phyloP scores from a whole-genome alignment of 345 rosid species.

The Acer yangbiense region DNA sequence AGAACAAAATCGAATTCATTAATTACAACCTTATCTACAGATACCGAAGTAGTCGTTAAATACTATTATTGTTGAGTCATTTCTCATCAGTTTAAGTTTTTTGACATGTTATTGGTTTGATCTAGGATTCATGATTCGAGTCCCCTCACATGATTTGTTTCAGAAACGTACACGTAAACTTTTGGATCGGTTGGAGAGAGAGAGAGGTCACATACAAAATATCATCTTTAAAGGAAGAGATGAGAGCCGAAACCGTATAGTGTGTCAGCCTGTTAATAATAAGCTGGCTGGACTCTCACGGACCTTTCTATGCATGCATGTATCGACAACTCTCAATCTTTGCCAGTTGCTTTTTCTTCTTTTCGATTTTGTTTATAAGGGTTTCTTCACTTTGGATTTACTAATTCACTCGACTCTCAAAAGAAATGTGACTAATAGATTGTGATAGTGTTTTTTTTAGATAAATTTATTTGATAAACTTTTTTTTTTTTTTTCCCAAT shows the following conservation, averaged over 20 bases:
- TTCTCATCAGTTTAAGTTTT: too few relatives aligned
- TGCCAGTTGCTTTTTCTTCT: background rate
- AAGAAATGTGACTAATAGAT: too few relatives aligned
- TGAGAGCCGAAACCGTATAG: background rate
- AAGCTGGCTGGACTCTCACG: constrained; percentile 12
- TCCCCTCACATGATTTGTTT: too few relatives aligned
- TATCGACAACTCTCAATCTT: background rate
- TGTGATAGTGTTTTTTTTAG: too few relatives aligned
- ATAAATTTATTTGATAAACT: background rate
- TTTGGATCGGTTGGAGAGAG: background rate
- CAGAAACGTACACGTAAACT: too few relatives aligned
- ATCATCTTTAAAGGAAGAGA: background rate
- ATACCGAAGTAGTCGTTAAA: background rate
- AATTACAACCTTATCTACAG: background rate
- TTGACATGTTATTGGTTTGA: too few relatives aligned
- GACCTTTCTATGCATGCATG: background rate
- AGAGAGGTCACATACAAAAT: background rate
- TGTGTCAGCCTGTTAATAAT: background rate
- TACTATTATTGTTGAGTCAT: too few relatives aligned
- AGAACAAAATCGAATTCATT: background rate
- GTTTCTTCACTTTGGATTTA: too few relatives aligned
- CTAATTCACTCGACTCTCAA: background rate
- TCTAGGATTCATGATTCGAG: too few relatives aligned
- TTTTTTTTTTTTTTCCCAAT: too few relatives aligned
- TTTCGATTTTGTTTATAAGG: background rate